phyloP scores from a whole-genome alignment of 1,284 basidiomycete species.

The Fistulinella cinereoalba region DNA sequence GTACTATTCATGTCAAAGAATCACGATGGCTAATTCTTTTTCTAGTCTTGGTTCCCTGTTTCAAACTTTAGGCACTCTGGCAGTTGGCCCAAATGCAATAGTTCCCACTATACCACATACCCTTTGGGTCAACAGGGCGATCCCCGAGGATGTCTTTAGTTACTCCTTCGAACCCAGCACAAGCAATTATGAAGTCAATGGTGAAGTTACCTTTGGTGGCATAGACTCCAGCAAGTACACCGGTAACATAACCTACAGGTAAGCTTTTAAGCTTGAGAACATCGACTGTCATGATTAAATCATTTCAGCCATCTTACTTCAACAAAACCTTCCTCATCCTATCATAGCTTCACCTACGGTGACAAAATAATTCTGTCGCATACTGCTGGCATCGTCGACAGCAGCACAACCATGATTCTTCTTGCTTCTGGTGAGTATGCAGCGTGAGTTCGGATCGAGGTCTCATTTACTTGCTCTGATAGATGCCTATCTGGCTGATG shows the following conservation, averaged over 20 bases:
- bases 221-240: slow-evolving; percentile 47
- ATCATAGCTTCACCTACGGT: slow-evolving; percentile 55
- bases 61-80: slow-evolving; percentile 30
- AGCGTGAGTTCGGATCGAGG: neutral
- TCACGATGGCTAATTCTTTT: slow-evolving; percentile 37
- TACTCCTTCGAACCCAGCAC: slow-evolving; percentile 42
- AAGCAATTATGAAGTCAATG: slow-evolving; percentile 25
- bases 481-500: slow-evolving; percentile 54
- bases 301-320: slow-evolving; percentile 43
- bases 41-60: slow-evolving; percentile 32
- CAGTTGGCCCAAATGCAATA: neutral
- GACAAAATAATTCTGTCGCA: slow-evolving; percentile 41
- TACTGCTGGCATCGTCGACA: slow-evolving; percentile 66
- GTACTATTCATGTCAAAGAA: neutral
- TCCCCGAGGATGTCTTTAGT: slow-evolving; percentile 32
- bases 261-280: slow-evolving; percentile 14
- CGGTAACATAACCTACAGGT: slow-evolving; percentile 46
- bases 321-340: slow-evolving; percentile 46
- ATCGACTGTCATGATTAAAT: neutral
- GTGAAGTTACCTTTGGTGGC: slow-evolving; percentile 51
- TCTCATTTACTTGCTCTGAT: slow-evolving; percentile 3
- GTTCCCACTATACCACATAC: slow-evolving; percentile 39
- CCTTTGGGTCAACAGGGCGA: slow-evolving; percentile 32
- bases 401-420: slow-evolving; percentile 42
- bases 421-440: slow-evolving; percentile 36